Base-by-base conservation (phyloP, 2,329 filamentous ascomycete genomes). In the Lithohypha guttulata region DNA sequence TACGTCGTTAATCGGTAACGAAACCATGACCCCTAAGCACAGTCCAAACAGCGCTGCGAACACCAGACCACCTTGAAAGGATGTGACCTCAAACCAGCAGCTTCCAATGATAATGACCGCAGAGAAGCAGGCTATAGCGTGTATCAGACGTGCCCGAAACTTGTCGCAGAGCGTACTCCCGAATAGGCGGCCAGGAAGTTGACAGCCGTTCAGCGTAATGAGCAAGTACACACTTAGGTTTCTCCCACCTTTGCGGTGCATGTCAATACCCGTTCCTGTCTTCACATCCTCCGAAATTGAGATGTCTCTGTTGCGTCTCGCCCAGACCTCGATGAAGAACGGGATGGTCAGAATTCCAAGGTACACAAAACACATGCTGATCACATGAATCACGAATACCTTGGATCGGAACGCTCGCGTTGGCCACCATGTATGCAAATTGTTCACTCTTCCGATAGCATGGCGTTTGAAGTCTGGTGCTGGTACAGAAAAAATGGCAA, bases 181-280 rank as follows among this genome's bases (percentile, higher is more conserved):
- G 5, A 39, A 14, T 13, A 20, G 19, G 6, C 35, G 35, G 8
- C 23, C 35, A 17, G 35, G 35, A 6, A 39, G 15, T 26, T 39
- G 35, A 26, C 23, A 39, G 20, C 17, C 19, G 14, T 39, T 39
- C 13, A 39, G 35, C 19, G 27, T 39, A 15, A 30, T 20, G 23
- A 39, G n/a, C 8, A 39, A 17, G 35, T 28, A 39, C 21, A 39
- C 26, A 4, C 11, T 27, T 11, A 29, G 27, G n/a, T n/a, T n/a
- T n/a, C n/a, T n/a, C 27, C 17, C 11, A 14, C 5, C 6, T 6
- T 11, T 13, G 5, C 5, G 6, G n/a, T 29, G 11, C 9, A 39
- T 14, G n/a, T 30, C 15, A 11, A 8, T 11, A 5, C 17, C 17
- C 14, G 19, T 30, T 11, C 2, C 18, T 8, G n/a, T 23, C 2